These are phyloP conservation scores for Gilbertella persicaria DNA, from an alignment of 371 early-diverging fungal species.

Conservation along the genomic window DNA sequence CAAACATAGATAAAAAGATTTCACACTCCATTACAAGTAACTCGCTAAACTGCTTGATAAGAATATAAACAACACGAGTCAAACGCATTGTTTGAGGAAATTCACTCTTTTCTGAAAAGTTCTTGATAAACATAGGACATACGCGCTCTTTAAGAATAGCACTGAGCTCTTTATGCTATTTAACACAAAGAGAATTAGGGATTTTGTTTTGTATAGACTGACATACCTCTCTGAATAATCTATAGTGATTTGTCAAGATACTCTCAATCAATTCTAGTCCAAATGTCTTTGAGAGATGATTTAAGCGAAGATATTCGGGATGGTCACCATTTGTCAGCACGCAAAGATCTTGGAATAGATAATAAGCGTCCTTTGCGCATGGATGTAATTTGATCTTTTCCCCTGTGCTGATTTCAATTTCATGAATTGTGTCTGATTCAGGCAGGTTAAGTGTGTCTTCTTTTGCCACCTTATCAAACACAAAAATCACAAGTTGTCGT, in stretches of 20 bases:
- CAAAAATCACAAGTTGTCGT: conserved; percentile 87
- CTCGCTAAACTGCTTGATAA: conserved; percentile 79
- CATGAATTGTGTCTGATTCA: conserved; percentile 32
- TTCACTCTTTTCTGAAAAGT: conserved; percentile 85
- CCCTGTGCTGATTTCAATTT: conserved; percentile 30
- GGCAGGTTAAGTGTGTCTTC: conserved; percentile 55
- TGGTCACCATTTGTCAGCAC: conserved; percentile 66
- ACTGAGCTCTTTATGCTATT: conserved; percentile 75
- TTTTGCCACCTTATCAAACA: conserved; percentile 89
- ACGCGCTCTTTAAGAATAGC: conserved; percentile 76
- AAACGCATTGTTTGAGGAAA: conserved; percentile 86
- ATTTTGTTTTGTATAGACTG: background rate
- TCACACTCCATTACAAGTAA: conserved; percentile 88
- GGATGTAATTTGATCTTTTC: conserved; percentile 49
- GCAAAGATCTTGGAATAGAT: conserved; percentile 86
- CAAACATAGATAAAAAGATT: conserved; percentile 88
- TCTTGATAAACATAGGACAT: conserved; percentile 87
- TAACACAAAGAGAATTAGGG: background rate
- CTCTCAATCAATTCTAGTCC: conserved; percentile 94
- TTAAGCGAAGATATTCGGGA: conserved; percentile 69
- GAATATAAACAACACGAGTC: conserved; percentile 77
- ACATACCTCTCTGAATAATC: conserved; percentile 72
- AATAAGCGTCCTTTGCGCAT: conserved; percentile 81
- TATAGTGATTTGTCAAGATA: conserved; percentile 76
- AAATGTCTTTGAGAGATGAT: conserved; percentile 72